Evolutionary conservation across 352 stramenopile species (phyloP).

Genomic region (Pythium guiyangense): DNA sequence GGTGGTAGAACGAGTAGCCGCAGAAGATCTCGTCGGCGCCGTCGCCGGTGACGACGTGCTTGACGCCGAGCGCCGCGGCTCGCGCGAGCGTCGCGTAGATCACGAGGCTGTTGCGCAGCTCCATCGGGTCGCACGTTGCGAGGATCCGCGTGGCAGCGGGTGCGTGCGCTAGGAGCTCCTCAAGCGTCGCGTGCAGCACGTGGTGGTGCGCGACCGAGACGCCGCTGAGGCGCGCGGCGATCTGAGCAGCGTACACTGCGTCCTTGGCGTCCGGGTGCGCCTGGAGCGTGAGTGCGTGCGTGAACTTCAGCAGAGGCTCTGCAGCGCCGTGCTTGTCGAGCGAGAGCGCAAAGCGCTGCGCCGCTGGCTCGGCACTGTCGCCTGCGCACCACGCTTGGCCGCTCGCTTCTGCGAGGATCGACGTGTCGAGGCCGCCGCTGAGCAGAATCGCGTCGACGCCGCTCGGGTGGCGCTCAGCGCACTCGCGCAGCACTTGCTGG

Average conservation of each 20-base stretch:
- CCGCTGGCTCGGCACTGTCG: not conserved
- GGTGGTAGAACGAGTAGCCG: conserved; percentile 84
- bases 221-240: conserved; percentile 34
- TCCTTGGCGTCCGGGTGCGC: conserved; percentile 34
- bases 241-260: conserved; percentile 33
- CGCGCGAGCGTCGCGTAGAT: conserved; percentile 70
- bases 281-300: conserved; percentile 53
- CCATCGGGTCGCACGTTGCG: conserved; percentile 80
- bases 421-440: conserved; percentile 68
- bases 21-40: conserved; percentile 87
- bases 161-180: conserved; percentile 45
- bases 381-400: conserved; percentile 24
- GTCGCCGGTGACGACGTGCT: conserved; percentile 75
- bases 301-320: conserved; percentile 43
- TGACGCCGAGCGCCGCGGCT: conserved; percentile 47
- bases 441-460: conserved; percentile 50
- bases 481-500: conserved; percentile 48
- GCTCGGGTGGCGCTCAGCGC: conserved; percentile 22
- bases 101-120: conserved; percentile 83
- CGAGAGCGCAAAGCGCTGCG: conserved; percentile 30
- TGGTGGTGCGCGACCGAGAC: conserved; percentile 61
- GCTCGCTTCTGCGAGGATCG: conserved; percentile 59
- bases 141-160: conserved; percentile 42
- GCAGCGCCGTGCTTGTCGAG: conserved; percentile 30
- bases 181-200: conserved; percentile 45